A percentile compares a stretch with the other conserved stretches of the same genome.
Conservation (phyloP, 2,329 filamentous ascomycete species). For the Zalaria sp. region DNA sequence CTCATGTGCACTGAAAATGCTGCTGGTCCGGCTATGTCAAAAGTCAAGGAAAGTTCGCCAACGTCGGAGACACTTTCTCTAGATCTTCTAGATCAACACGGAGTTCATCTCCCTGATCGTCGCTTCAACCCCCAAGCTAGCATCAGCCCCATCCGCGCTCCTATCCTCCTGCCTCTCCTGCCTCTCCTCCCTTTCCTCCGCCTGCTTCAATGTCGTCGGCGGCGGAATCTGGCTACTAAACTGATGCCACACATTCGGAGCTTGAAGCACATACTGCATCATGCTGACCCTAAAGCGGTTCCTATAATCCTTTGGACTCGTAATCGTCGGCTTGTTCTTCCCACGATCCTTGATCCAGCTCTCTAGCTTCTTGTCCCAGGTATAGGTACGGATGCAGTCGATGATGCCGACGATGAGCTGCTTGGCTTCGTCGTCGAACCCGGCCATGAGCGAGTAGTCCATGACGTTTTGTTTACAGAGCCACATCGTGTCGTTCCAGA, state of each 20-base stretch:
- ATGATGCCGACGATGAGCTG: constrained; percentile 97
- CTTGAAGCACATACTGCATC: constrained; percentile 72
- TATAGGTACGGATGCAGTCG: constrained; percentile 95
- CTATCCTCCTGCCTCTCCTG: constrained; percentile 1
- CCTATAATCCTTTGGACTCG: constrained; percentile 94
- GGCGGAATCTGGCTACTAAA: constrained; percentile 31
- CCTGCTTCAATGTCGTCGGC: constrained; percentile 17
- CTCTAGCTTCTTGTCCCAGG: constrained; percentile 99
- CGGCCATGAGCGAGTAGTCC: constrained; percentile 98
- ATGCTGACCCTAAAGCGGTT: constrained; percentile 91
- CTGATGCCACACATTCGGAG: constrained; percentile 63
- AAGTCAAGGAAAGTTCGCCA: too few relatives aligned
- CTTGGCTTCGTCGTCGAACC: constrained; percentile 77
- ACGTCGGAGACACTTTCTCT: too few relatives aligned
- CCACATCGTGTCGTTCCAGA: constrained; percentile 97
- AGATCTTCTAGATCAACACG: background rate
- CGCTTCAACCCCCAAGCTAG: constrained; percentile 5
- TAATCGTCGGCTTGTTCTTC: constrained; percentile 79
- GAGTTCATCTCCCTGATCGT: constrained; percentile 7
- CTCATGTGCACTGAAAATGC: too few relatives aligned
- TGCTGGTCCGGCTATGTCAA: too few relatives aligned
- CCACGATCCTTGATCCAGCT: constrained; percentile 98
- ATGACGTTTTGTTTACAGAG: constrained; percentile 91
- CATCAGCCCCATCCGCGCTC: background rate
- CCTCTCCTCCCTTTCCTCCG: constrained; percentile 6